These are phyloP conservation scores for Mariannaea elegans DNA, from an alignment of 2,329 filamentous ascomycete genomes.

Conservation along the genomic window DNA sequence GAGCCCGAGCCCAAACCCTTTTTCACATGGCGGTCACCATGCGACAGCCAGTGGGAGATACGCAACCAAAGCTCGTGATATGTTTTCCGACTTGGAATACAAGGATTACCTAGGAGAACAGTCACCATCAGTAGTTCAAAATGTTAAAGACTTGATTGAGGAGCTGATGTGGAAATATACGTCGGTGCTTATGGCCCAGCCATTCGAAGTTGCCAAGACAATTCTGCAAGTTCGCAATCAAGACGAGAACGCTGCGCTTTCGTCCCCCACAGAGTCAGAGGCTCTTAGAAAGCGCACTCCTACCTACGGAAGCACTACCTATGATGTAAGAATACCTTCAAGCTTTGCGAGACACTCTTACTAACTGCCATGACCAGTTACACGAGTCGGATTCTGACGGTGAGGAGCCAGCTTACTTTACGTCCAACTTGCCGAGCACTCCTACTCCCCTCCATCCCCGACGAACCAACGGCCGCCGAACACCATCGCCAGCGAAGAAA, in stretches of 20 bases:
- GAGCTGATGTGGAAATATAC: slow-evolving; percentile 92
- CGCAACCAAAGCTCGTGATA: slow-evolving; percentile 75
- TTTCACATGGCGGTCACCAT: slow-evolving; percentile 53
- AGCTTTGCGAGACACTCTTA: slow-evolving; percentile 19
- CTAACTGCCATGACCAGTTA: slow-evolving; percentile 41
- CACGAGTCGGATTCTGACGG: slow-evolving; percentile 73
- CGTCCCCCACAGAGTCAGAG: slow-evolving; percentile 36
- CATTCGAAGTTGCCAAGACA: slow-evolving; percentile 96
- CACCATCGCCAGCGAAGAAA: slow-evolving; percentile 46
- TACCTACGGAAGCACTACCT: slow-evolving; percentile 46
- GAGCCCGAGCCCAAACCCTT: slow-evolving; percentile 55
- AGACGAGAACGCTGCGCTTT: slow-evolving; percentile 53
- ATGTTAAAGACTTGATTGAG: slow-evolving; percentile 80
- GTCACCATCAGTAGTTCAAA: slow-evolving; percentile 78
- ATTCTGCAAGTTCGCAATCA: slow-evolving; percentile 80
- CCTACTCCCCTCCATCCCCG: slow-evolving; percentile 56
- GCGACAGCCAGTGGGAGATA: slow-evolving; percentile 48
- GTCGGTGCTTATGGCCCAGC: slow-evolving; percentile 87
- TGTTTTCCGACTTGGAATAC: slow-evolving; percentile 92
- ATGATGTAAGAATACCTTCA: slow-evolving; percentile 43
- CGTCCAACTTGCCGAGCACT: slow-evolving; percentile 67
- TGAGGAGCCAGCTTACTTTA: slow-evolving; percentile 88
- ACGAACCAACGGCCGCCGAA: slow-evolving; percentile 44
- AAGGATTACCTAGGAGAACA: slow-evolving; percentile 83
- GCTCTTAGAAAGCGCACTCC: slow-evolving; percentile 41